Base-by-base conservation (phyloP, 306 rosid species). In the Cucurbita moschata region DNA sequence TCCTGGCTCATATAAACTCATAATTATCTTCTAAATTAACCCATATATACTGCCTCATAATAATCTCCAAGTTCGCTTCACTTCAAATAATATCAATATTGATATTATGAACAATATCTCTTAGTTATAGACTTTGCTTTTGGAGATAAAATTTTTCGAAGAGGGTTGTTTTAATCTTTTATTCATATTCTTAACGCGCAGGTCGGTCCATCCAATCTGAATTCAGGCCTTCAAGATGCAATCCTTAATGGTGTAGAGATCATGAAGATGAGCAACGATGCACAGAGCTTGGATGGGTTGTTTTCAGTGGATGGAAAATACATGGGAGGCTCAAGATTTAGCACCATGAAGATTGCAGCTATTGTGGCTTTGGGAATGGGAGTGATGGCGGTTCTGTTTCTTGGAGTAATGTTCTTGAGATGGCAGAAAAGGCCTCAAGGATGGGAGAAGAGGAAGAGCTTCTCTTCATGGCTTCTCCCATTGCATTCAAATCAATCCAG, bases 201-300 rank as follows among this genome's bases (percentile, higher is more conserved):
- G 69, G 79, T 87, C 6, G 94, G 90, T 11, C 88, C 89, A 0
- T 59, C 87, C 0, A 57, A 77, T 75, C 50, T 80, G 7, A 85
- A 74, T 7, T 79, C 82, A 7, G 90, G 85, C 23, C 43, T 5
- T 0, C 16, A 38, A 30, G 81, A 88, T 60, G 98, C 93, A 15
- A 84, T 93, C 58, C 80, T 93, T 4, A 93, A 88, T 49, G 96
- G 98, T 55, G 18, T 93, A 66, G 98, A 93, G 81, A 79, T 93
- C 61, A 81, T 93, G 86, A 93, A 93, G 78, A 79, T 88, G 75
- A 88, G 86, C 81, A 88, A 93, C 47, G 14, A 6, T 0, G 97
- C 89, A 0, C 42, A 78, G 23, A 90, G 96, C 75, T 85, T 93
- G 56, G 88, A 87, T 55, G 93, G 90, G 51, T 66, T 80, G 6